Conservation (phyloP, 2,329 filamentous ascomycete species). For the Colletotrichum agaves region DNA sequence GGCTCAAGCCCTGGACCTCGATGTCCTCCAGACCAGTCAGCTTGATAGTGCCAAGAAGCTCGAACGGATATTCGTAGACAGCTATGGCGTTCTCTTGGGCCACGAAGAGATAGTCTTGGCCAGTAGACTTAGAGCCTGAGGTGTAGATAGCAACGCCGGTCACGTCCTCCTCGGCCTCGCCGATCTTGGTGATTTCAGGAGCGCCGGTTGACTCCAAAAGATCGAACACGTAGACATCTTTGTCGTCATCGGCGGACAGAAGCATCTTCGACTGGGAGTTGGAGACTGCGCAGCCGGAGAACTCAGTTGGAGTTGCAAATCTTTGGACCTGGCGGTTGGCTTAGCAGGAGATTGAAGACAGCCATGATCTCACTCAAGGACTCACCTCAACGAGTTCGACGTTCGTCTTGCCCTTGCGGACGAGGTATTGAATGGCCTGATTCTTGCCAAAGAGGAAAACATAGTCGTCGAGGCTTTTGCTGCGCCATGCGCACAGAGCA, state of each 20-base stretch:
- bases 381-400: slow-evolving; percentile 52
- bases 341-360: slow-evolving; percentile 1
- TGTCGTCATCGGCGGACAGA: slow-evolving; percentile 52
- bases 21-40: slow-evolving; percentile 53
- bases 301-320: slow-evolving; percentile 53
- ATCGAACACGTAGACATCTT: slow-evolving; percentile 50
- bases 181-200: slow-evolving; percentile 50
- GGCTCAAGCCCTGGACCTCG: slow-evolving; percentile 53
- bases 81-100: slow-evolving; percentile 50
- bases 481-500: slow-evolving; percentile 57
- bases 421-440: slow-evolving; percentile 50
- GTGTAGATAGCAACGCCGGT: slow-evolving; percentile 56
- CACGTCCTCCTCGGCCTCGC: slow-evolving; percentile 50
- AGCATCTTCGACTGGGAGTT: slow-evolving; percentile 49
- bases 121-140: slow-evolving; percentile 43
- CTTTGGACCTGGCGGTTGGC: slow-evolving; percentile 50
- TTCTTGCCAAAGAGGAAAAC: slow-evolving; percentile 58
- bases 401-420: slow-evolving; percentile 44
- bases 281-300: slow-evolving; percentile 55
- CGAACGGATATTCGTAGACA: slow-evolving; percentile 51
- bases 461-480: slow-evolving; percentile 53
- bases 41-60: slow-evolving; percentile 48
- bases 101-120: slow-evolving; percentile 53
- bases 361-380: rapidly evolving
- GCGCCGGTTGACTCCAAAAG: slow-evolving; percentile 51